These are phyloP conservation scores for Colletotrichum chrysophilum DNA, from an alignment of 2,329 filamentous ascomycete species.

Conservation along the genomic window DNA sequence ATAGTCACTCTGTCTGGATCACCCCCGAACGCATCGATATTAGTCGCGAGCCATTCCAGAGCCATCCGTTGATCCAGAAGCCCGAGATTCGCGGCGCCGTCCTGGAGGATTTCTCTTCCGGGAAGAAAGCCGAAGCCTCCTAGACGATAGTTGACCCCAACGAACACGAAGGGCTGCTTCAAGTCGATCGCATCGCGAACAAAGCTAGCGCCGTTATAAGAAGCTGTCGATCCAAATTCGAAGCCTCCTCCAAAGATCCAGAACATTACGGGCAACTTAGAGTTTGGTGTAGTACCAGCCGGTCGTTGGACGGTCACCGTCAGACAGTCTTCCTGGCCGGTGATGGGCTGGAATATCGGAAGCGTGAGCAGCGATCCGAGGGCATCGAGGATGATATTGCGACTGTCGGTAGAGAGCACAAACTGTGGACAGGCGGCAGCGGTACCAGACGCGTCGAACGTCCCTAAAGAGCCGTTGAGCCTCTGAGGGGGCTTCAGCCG, in stretches of 20 bases:
- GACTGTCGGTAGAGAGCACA: conserved; percentile 56
- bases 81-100: conserved; percentile 74
- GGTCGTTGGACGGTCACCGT: conserved; percentile 66
- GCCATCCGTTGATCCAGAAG: conserved; percentile 75
- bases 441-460: conserved; percentile 61
- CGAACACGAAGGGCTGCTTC: conserved; percentile 73
- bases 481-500: conserved; percentile 73
- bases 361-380: conserved; percentile 57
- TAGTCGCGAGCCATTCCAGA: conserved; percentile 78
- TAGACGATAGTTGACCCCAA: conserved; percentile 79
- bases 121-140: conserved; percentile 77
- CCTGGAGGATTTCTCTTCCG: conserved; percentile 69
- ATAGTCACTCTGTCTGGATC: conserved; percentile 81
- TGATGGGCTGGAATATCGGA: conserved; percentile 61
- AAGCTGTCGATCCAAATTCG: conserved; percentile 54
- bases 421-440: conserved; percentile 77
- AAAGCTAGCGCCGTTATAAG: conserved; percentile 58
- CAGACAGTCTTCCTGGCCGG: conserved; percentile 69
- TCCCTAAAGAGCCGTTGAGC: conserved; percentile 62
- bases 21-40: conserved; percentile 79
- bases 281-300: conserved; percentile 53
- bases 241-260: conserved; percentile 77
- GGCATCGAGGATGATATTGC: conserved; percentile 45
- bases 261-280: conserved; percentile 70
- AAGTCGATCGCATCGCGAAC: conserved; percentile 49